Base-by-base conservation (phyloP, 176 grass and related monocot species). In the Phoenix dactylifera region DNA sequence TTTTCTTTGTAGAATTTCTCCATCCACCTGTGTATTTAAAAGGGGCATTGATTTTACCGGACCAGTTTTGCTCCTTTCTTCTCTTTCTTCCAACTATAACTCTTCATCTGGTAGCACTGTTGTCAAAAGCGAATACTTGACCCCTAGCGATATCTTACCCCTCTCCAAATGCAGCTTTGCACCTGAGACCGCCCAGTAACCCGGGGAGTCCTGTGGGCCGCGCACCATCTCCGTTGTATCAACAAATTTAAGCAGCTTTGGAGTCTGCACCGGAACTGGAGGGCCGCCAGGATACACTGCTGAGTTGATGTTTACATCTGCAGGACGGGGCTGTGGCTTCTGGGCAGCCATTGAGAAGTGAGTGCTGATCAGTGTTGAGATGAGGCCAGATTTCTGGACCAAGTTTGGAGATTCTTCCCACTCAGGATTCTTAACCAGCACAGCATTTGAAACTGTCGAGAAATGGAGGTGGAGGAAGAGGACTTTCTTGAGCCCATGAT, bases 161-260 rank as follows among this genome's bases (percentile, higher is more conserved):
- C 81, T 88, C 81, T 92, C 87, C 17, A 97, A 70, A 61, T 91
- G 76, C 26, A 97, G 72, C 76, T 88, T 97, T 29, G 87, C 93
- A 10, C 87, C 87, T 26, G 93, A 97, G 70, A 97, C 87, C 12
- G 86, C 84, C 93, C 93, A 97, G 30, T 97, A 92, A 6, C 93
- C 93, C 0, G 93, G 93, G 50, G 70, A 74, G 16, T 97, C 87
- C 66, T 97, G 93, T 2, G 93, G 93, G 1, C 93, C 93, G 1
- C 93, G 83, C 23, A 58, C 50, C 81, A 97, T 88, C 69, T 98
- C 93, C 0, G 87, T 81, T 30, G 87, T 75, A 65, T 98, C 93
- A 10, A 98, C 69, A 59, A 85, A 98, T 57, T 83, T 98, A 24
- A 98, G 82, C 17, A 98, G 77, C 80, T 92, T 98, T 0, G 66